These are phyloP conservation scores for Apiospora arundinis DNA, from an alignment of 2,329 filamentous ascomycete species.

Conservation along the genomic window DNA sequence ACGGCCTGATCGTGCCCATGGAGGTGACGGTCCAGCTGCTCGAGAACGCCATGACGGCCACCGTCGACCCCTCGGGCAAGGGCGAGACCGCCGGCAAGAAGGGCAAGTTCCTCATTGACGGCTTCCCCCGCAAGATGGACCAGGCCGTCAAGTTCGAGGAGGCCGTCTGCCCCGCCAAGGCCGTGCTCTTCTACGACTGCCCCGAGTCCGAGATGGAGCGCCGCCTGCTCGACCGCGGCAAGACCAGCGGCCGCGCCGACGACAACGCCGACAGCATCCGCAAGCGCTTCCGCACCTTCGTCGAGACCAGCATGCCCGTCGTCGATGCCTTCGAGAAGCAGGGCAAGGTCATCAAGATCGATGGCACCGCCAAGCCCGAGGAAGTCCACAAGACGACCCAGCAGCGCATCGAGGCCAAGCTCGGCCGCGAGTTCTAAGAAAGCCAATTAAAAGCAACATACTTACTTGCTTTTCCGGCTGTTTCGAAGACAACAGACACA, in stretches of 20 bases:
- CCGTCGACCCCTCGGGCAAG: conserved; percentile 57
- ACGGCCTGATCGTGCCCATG: conserved; percentile 98
- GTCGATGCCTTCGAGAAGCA: conserved; percentile 82
- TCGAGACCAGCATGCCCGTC: conserved; percentile 97
- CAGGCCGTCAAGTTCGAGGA: conserved; percentile 95
- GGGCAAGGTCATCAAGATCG: conserved; percentile 80
- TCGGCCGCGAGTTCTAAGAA: conserved; percentile 51
- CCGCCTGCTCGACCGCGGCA: conserved; percentile 83
- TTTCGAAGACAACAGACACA: neutral
- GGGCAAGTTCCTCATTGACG: conserved; percentile 77
- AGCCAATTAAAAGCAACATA: neutral
- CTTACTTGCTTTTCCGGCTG: neutral
- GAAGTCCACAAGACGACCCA: conserved; percentile 62
- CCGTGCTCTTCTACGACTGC: conserved; percentile 95
- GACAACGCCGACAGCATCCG: conserved; percentile 96
- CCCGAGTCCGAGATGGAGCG: conserved; percentile 87
- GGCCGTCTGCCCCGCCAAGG: conserved; percentile 79
- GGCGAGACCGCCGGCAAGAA: conserved; percentile 48
- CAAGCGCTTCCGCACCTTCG: conserved; percentile 93
- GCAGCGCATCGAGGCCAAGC: conserved; percentile 53
- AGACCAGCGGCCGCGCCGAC: conserved; percentile 89
- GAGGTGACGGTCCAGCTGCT: conserved; percentile 94
- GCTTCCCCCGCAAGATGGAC: conserved; percentile 97
- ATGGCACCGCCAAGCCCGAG: conserved; percentile 72
- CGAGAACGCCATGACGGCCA: conserved; percentile 87